Percentiles rank a stretch among this genome's conserved stretches.
Conservation (phyloP, 75 land plant genomes). For the Sequoia sempervirens region DNA sequence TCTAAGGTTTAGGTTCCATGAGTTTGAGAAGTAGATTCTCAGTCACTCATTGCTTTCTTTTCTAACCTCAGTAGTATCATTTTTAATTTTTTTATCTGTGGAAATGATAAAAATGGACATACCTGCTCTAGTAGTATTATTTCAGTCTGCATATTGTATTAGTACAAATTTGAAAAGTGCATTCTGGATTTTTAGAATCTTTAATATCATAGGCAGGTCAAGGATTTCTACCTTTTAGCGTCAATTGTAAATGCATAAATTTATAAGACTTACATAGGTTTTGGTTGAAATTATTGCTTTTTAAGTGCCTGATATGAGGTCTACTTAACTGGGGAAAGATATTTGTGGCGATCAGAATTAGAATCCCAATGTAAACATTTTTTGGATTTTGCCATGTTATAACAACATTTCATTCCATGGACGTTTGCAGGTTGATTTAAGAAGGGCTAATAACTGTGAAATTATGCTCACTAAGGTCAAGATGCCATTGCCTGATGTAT, state of each 20-base stretch:
- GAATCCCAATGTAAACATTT: not conserved
- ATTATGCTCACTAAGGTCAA: constrained; percentile 86
- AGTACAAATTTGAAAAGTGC: not conserved
- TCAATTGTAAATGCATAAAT: not conserved
- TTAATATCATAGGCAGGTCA: not conserved
- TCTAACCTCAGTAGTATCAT: not conserved
- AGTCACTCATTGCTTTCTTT: not conserved
- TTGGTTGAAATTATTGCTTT: not conserved
- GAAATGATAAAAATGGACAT: not conserved
- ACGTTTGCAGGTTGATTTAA: constrained; percentile 54
- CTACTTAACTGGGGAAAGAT: not conserved
- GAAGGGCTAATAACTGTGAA: constrained; percentile 72
- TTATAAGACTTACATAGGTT: not conserved
- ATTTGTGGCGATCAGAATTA: not conserved
- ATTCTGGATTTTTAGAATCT: not conserved
- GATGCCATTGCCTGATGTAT: constrained; percentile 71
- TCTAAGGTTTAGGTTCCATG: not conserved
- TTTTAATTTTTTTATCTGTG: not conserved
- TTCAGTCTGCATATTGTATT: not conserved
- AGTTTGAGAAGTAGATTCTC: not conserved
- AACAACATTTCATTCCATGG: not conserved
- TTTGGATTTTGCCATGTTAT: not conserved
- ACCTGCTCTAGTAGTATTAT: not conserved
- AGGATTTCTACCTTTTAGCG: not conserved
- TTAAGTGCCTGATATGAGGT: not conserved